These are phyloP conservation scores for Penicillium capsulatum DNA, from an alignment of 2,329 filamentous ascomycete genomes.

Conservation along the genomic window DNA sequence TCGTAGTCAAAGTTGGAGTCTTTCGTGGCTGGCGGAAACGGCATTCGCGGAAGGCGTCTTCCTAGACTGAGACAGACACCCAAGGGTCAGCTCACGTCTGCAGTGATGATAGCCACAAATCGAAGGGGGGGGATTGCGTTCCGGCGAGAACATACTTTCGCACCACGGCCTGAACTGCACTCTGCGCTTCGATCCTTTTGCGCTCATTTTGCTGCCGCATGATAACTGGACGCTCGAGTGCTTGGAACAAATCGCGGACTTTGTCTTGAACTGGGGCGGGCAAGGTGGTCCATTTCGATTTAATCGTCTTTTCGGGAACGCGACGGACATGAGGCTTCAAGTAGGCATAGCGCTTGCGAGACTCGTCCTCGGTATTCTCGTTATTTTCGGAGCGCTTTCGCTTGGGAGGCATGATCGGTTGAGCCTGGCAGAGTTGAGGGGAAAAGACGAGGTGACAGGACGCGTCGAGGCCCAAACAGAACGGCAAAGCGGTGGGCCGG, in stretches of 20 bases:
- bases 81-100: conserved; percentile 1
- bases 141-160: conserved; percentile 34
- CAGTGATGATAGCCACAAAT: too few relatives aligned
- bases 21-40: conserved; percentile 43
- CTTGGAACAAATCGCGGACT: conserved; percentile 40
- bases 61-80: conserved; percentile 28
- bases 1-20: conserved; percentile 45
- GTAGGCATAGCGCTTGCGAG: conserved; percentile 34
- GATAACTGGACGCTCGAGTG: conserved; percentile 43
- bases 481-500: conserved; percentile 4
- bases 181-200: conserved; percentile 42
- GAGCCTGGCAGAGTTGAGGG: conserved; percentile 5
- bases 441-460: conserved; percentile 5
- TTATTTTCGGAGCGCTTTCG: conserved; percentile 27
- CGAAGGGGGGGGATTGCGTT: too few relatives aligned
- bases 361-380: conserved; percentile 15
- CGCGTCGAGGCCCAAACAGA: conserved; percentile 21
- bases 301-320: conserved; percentile 42
- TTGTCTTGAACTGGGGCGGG: conserved; percentile 42
- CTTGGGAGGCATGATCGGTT: conserved; percentile 23
- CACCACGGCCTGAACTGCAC: conserved; percentile 39
- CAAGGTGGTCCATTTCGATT: conserved; percentile 45
- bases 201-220: conserved; percentile 40
- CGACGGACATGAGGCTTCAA: conserved; percentile 41
- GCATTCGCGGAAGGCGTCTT: conserved; percentile 44